phyloP scores from a whole-genome alignment of 139 green algal species.

The Chlamydomonas incerta region DNA sequence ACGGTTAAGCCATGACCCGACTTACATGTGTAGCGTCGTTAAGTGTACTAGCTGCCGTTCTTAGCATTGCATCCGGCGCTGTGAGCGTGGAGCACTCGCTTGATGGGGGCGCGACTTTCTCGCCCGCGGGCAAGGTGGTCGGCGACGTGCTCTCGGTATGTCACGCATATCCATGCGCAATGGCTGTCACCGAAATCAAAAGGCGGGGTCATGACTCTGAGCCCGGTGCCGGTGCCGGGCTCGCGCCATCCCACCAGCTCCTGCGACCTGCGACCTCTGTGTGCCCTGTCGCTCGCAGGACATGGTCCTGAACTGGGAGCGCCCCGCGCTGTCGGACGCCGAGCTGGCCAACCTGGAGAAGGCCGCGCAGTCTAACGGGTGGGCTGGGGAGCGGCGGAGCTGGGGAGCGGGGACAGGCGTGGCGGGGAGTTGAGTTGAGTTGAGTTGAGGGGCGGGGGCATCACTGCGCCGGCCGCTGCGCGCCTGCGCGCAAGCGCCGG shows the following conservation, averaged over 20 bases:
- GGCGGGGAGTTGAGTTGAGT: too few species aligned
- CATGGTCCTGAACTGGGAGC: slow-evolving; percentile 2
- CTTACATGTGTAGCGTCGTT: too few species aligned
- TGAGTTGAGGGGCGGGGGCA: too few species aligned
- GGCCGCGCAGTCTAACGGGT: neutral
- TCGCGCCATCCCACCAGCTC: too few species aligned
- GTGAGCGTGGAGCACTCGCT: slow-evolving; percentile 14
- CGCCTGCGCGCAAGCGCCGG: too few species aligned
- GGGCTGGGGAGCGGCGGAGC: neutral
- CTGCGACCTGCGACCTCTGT: neutral
- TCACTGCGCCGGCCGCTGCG: too few species aligned
- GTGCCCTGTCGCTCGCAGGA: neutral
- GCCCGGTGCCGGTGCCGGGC: too few species aligned
- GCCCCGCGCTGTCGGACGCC: neutral
- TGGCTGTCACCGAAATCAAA: too few species aligned
- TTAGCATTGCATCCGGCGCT: neutral
- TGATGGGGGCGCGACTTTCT: neutral
- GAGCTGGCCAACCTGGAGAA: neutral
- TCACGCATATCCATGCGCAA: neutral
- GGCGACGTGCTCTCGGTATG: slow-evolving; percentile 11
- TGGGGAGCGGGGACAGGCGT: too few species aligned
- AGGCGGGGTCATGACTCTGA: too few species aligned
- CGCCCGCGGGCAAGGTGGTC: slow-evolving; percentile 3
- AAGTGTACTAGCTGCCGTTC: neutral
- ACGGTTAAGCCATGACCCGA: too few species aligned